phyloP scores from a whole-genome alignment of 1,284 basidiomycete genomes.

The Anthracocystis panici-leucophaei region DNA sequence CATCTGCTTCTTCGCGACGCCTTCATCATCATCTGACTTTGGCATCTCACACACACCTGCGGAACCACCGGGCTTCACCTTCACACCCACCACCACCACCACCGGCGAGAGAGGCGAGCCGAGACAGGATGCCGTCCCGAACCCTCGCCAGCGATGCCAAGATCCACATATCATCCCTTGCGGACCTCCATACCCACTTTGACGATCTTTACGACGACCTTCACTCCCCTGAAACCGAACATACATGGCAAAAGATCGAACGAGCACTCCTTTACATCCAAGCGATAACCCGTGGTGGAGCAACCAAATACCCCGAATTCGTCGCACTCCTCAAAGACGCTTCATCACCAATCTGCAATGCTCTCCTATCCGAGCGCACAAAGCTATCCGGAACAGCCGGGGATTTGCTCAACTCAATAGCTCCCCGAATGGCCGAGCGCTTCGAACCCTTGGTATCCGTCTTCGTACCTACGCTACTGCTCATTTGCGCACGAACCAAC shows the following conservation, averaged over 20 bases:
- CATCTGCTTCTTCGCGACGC: too few relatives aligned
- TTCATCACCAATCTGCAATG: conserved; percentile 41
- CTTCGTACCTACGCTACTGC: conserved; percentile 71
- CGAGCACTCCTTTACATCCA: conserved; percentile 53
- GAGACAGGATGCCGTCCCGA: conserved; percentile 24
- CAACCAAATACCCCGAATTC: conserved; percentile 53
- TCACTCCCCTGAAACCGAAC: conserved; percentile 54
- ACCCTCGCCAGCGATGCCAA: conserved; percentile 17
- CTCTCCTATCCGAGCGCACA: conserved; percentile 72
- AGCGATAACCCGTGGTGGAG: conserved; percentile 59
- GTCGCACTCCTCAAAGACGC: conserved; percentile 45
- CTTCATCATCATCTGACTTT: too few relatives aligned
- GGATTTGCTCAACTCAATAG: conserved; percentile 72
- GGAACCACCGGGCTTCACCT: neutral
- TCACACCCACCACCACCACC: conserved; percentile 1
- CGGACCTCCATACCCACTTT: conserved; percentile 28
- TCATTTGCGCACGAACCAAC: conserved; percentile 72
- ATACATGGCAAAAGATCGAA: conserved; percentile 64
- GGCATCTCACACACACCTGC: neutral
- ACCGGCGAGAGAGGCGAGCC: conserved; percentile 6
- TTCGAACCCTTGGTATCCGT: conserved; percentile 71
- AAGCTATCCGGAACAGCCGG: conserved; percentile 72
- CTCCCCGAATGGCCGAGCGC: conserved; percentile 70
- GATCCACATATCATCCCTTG: conserved; percentile 19
- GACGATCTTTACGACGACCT: conserved; percentile 32